phyloP scores from a whole-genome alignment of 768 basidiomycete genomes.

The Pulveroboletus sp. region DNA sequence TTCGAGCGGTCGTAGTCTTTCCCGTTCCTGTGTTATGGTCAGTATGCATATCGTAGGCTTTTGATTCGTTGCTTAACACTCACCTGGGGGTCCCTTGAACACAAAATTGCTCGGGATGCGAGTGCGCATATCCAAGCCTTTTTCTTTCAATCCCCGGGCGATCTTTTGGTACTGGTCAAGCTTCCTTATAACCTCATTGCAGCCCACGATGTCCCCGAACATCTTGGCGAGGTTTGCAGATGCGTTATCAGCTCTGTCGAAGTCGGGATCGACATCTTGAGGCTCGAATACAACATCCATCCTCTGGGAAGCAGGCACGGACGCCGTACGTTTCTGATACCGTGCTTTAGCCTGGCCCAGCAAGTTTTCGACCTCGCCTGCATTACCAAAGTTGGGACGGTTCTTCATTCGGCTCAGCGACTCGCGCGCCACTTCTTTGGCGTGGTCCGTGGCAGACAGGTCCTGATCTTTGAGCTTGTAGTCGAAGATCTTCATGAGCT shows the following conservation, averaged over 20 bases:
- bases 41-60: neutral
- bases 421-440: constrained; percentile 56
- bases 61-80: neutral
- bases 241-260: constrained; percentile 46
- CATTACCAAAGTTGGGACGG: constrained; percentile 65
- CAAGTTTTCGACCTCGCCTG: constrained; percentile 61
- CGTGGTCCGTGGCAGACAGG: constrained; percentile 51
- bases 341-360: constrained; percentile 49
- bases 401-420: constrained; percentile 33
- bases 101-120: constrained; percentile 61
- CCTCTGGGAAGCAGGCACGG: constrained; percentile 22
- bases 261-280: constrained; percentile 63
- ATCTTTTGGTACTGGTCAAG: constrained; percentile 52
- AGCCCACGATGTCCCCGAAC: constrained; percentile 63
- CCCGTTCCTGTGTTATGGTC: constrained; percentile 49
- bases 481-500: constrained; percentile 52
- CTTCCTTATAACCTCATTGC: constrained; percentile 48
- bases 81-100: constrained; percentile 73
- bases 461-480: constrained; percentile 56
- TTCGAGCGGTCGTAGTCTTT: constrained; percentile 60
- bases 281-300: constrained; percentile 37
- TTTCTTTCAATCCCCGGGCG: constrained; percentile 39
- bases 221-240: constrained; percentile 50
- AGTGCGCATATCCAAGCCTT: constrained; percentile 42
- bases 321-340: constrained; percentile 40